Evolutionary conservation across 192 early-diverging fungal genomes (phyloP).

Genomic region (Podila minutissima): DNA sequence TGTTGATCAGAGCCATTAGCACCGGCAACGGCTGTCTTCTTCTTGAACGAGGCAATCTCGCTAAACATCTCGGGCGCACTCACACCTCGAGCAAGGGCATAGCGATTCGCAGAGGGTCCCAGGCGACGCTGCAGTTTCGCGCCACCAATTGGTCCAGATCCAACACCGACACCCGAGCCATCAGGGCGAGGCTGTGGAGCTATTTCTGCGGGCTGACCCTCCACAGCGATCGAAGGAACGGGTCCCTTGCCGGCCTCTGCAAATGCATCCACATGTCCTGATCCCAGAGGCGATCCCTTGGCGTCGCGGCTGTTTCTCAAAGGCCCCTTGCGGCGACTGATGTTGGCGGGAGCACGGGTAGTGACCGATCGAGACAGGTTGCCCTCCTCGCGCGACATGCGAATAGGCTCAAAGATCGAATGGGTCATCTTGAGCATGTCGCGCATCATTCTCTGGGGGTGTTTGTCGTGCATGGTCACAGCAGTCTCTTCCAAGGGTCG

Average conservation of each 20-base stretch:
- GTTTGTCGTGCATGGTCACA: slow-evolving; percentile 55
- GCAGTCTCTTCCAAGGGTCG: slow-evolving; percentile 52
- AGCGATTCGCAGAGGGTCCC: slow-evolving; percentile 12
- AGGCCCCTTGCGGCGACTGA: slow-evolving; percentile 22
- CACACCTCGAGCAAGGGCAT: slow-evolving; percentile 31
- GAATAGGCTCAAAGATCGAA: slow-evolving; percentile 54
- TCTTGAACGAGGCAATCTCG: slow-evolving; percentile 26
- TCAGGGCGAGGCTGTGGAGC: slow-evolving; percentile 1
- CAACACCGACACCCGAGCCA: slow-evolving; percentile 39
- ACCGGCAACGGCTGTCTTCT: slow-evolving; percentile 20
- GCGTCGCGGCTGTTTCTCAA: slow-evolving; percentile 18
- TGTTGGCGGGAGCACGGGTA: slow-evolving; percentile 23
- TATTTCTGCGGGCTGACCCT: slow-evolving; percentile 1
- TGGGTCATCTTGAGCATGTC: slow-evolving; percentile 57
- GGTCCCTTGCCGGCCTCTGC: background rate
- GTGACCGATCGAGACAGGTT: slow-evolving; percentile 44
- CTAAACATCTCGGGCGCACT: slow-evolving; percentile 51
- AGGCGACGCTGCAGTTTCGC: slow-evolving; percentile 27
- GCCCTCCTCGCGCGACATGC: slow-evolving; percentile 46
- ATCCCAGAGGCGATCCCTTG: slow-evolving; percentile 13
- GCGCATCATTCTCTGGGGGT: slow-evolving; percentile 50
- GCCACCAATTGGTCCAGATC: slow-evolving; percentile 14
- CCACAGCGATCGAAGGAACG: slow-evolving; percentile 31
- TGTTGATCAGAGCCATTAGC: slow-evolving; percentile 6
- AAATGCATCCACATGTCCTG: slow-evolving; percentile 9